Evolutionary conservation across 495 filamentous ascomycete species (phyloP).

Genomic region (Cryomyces antarcticus): DNA sequence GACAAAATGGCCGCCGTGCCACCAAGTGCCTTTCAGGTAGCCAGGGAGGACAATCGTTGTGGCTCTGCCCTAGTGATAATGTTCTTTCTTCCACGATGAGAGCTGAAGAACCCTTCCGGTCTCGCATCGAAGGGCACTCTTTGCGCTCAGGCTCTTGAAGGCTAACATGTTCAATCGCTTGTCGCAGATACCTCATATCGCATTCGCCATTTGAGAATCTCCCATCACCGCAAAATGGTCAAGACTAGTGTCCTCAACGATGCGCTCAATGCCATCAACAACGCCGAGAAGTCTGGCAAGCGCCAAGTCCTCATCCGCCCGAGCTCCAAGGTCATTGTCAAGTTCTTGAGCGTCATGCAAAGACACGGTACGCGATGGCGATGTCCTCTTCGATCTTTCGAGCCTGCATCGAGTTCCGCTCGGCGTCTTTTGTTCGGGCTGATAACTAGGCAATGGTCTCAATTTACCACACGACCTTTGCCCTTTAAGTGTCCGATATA

Average conservation of each 20-base stretch:
- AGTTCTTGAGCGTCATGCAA: slow-evolving; percentile 97
- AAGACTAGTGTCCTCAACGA: slow-evolving; percentile 97
- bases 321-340: slow-evolving; percentile 96
- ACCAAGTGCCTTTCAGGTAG: slow-evolving; percentile 17
- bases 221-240: slow-evolving; percentile 69
- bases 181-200: slow-evolving; percentile 22
- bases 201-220: slow-evolving; percentile 56
- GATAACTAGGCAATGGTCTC: slow-evolving; percentile 98
- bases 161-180: slow-evolving; percentile 36
- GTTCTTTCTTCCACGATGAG: slow-evolving; percentile 48
- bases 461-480: slow-evolving; percentile 55
- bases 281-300: slow-evolving; percentile 98
- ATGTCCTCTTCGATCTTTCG: slow-evolving; percentile 1
- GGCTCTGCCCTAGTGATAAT: slow-evolving; percentile 26
- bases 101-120: slow-evolving; percentile 79
- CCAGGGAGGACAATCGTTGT: slow-evolving; percentile 12
- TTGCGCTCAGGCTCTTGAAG: slow-evolving; percentile 68
- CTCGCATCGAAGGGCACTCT: slow-evolving; percentile 62
- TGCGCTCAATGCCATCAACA: slow-evolving; percentile 99
- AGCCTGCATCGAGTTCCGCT: slow-evolving; percentile 3
- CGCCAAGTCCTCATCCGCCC: slow-evolving; percentile 93
- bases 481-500: slow-evolving; percentile 99
- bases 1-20: background rate
- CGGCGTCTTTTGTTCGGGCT: slow-evolving; percentile 41
- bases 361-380: slow-evolving; percentile 65